phyloP scores from a whole-genome alignment of 2,329 filamentous ascomycete genomes.

The Penicillium sp. region DNA sequence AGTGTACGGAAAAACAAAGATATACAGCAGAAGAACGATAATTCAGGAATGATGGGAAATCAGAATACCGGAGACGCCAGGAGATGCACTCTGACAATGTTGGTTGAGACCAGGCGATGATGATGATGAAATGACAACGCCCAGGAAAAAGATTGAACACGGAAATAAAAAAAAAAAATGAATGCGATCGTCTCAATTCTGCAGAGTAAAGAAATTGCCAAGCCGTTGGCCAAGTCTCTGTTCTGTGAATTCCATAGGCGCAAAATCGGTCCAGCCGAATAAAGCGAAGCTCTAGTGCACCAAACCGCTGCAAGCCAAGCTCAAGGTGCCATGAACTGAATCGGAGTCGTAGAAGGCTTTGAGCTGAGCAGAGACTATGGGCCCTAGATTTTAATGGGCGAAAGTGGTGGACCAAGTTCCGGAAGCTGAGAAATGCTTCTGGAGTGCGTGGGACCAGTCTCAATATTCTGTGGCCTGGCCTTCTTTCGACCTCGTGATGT shows the following conservation, averaged over 20 bases:
- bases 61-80: slow-evolving; percentile 27
- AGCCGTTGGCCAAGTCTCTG: neutral
- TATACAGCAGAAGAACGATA: slow-evolving; percentile 16
- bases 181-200: neutral
- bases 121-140: slow-evolving; percentile 1
- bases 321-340: neutral
- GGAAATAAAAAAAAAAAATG: neutral
- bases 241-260: neutral
- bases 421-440: slow-evolving; percentile 46
- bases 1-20: slow-evolving; percentile 12
- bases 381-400: slow-evolving; percentile 47
- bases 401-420: slow-evolving; percentile 49
- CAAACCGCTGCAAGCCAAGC: neutral
- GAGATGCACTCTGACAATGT: slow-evolving; percentile 26
- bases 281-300: neutral
- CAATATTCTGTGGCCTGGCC: slow-evolving; percentile 35
- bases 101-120: slow-evolving; percentile 4
- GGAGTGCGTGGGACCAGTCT: slow-evolving; percentile 29
- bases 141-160: neutral
- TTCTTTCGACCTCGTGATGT: slow-evolving; percentile 34
- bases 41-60: slow-evolving; percentile 13
- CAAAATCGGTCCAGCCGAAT: slow-evolving; percentile 20
- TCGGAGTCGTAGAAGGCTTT: neutral
- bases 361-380: neutral
- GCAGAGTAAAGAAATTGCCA: neutral